Conservation (phyloP, 805 yeast species). For the Candida orba region DNA sequence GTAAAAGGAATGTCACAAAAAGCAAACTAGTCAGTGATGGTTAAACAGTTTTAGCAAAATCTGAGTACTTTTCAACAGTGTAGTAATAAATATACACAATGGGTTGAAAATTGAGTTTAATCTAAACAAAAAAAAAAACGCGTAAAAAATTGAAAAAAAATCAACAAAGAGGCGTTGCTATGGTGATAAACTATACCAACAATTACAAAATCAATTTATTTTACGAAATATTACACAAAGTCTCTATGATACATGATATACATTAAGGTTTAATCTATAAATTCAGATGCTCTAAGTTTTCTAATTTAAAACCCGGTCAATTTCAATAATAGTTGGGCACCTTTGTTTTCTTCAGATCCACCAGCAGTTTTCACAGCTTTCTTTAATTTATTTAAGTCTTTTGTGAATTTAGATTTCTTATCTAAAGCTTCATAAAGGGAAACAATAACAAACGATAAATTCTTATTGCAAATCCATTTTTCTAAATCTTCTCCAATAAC, state of each 20-base stretch:
- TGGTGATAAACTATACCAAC: not conserved
- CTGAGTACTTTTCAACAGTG: too few relatives aligned
- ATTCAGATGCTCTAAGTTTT: too few relatives aligned
- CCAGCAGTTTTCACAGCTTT: slow-evolving; percentile 36
- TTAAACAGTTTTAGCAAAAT: too few relatives aligned
- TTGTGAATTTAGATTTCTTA: slow-evolving; percentile 39
- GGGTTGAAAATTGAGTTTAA: too few relatives aligned
- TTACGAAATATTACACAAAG: too few relatives aligned
- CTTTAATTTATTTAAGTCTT: slow-evolving; percentile 45
- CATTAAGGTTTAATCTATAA: not conserved
- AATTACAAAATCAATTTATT: too few relatives aligned
- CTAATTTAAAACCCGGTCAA: slow-evolving; percentile 20
- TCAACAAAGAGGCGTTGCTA: not conserved
- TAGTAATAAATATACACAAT: too few relatives aligned
- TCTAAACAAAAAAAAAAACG: not conserved
- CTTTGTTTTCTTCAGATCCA: slow-evolving; percentile 46
- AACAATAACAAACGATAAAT: slow-evolving; percentile 76
- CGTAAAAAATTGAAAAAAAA: not conserved
- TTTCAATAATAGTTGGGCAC: slow-evolving; percentile 46
- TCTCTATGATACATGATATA: not conserved
- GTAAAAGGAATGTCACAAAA: too few relatives aligned
- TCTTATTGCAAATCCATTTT: slow-evolving; percentile 62
- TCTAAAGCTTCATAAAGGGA: slow-evolving; percentile 65
- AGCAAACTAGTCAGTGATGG: too few relatives aligned
- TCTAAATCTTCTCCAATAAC: slow-evolving; percentile 48